Conservation (phyloP, 1,284 basidiomycete species). For the Thecaphora thlaspeos region DNA sequence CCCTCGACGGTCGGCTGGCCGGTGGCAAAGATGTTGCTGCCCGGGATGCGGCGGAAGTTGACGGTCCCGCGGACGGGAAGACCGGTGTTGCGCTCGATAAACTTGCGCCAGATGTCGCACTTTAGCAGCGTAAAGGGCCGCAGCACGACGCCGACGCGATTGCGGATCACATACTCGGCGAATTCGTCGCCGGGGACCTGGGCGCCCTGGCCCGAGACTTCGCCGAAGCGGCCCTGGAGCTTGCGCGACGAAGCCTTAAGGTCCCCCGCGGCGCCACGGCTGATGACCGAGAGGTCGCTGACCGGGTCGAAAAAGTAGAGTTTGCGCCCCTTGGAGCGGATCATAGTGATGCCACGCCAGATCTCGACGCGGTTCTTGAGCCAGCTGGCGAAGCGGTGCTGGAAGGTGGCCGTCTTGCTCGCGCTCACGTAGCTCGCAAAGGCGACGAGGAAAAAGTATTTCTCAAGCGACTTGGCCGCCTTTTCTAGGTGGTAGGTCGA, state of each 20-base stretch:
- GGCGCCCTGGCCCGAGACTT: conserved; percentile 31
- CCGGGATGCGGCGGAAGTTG: conserved; percentile 85
- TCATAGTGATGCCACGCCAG: conserved; percentile 65
- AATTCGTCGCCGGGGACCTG: conserved; percentile 55
- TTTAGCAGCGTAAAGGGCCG: conserved; percentile 54
- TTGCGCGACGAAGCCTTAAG: conserved; percentile 35
- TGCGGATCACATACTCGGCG: conserved; percentile 55
- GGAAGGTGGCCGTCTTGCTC: conserved; percentile 66
- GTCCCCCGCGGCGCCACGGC: conserved; percentile 35
- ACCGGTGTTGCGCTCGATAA: conserved; percentile 36
- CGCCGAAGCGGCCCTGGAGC: conserved; percentile 30
- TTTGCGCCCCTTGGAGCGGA: conserved; percentile 38
- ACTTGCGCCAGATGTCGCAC: conserved; percentile 55
- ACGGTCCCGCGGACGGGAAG: conserved; percentile 75
- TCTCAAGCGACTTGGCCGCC: conserved; percentile 61
- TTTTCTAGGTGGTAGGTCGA: conserved; percentile 40
- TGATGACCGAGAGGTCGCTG: conserved; percentile 46
- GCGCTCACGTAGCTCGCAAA: conserved; percentile 88
- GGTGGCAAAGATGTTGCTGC: conserved; percentile 68
- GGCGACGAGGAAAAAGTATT: conserved; percentile 86
- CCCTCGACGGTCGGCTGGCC: conserved; percentile 90
- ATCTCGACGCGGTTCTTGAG: conserved; percentile 83
- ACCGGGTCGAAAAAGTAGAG: conserved; percentile 58
- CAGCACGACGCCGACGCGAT: conserved; percentile 53
- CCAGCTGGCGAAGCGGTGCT: conserved; percentile 80